Base-by-base conservation (phyloP, 148 eudicot genomes). In the Rhododendron ovatum region DNA sequence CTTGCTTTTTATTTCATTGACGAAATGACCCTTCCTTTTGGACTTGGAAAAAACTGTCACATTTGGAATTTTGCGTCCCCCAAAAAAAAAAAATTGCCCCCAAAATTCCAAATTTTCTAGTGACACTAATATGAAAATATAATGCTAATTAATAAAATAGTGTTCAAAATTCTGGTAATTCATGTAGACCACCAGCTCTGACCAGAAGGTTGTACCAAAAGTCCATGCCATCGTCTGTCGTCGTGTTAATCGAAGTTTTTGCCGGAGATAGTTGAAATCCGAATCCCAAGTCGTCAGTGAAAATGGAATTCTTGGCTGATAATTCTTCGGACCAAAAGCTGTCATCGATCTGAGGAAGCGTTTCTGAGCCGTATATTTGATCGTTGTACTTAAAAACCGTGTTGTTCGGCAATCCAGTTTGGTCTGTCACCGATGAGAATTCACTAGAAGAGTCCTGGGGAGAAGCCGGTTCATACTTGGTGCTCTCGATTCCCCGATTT, bases 171-270 rank as follows among this genome's bases (percentile, higher is more conserved):
- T 92, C 91, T 18, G 93, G 91, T 85, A 92, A 87, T 81, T 90
- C 92, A 17, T 89, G 81, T 45, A 80, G 63, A 12, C 89, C 91
- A 11, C 88, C 90, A 2, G 90, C 87, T 83, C 79, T 82, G 26
- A 88, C 89, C 57, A 94, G 90, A 11, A 92, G 85, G 71, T 92
- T 86, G 75, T 89, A 87, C 94, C 94, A 94, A 85, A 90, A 91
- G 67, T 90, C 90, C 89, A 87, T 82, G 48, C 45, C 83, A n/a
- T 85, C 88, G 28, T 82, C 89, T 0, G 73, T 26, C 2, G 13
- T 74, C 0, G 65, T 17, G 24, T 20, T 48, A 24, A 53, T 24
- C 0, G 3, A 7, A 51, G 41, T 28, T 3, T 13, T 8, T 15
- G 1, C 7, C 1, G 39, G 80, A 7, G 47, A 47, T 33, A 51